phyloP scores from a whole-genome alignment of 2,329 filamentous ascomycete species.

The Westerdykella sp. region DNA sequence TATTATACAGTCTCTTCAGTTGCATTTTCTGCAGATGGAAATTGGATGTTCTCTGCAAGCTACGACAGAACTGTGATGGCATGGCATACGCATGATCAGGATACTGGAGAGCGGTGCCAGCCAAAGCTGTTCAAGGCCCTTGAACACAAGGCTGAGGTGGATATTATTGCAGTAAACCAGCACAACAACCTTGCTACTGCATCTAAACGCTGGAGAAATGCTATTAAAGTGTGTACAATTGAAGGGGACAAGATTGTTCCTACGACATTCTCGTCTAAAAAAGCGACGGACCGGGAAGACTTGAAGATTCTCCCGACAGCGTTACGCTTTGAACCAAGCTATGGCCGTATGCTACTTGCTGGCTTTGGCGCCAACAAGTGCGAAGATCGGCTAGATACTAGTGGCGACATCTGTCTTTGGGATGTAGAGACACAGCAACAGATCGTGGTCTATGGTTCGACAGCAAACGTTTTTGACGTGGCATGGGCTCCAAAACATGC shows the following conservation, averaged over 20 bases:
- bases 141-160: conserved; percentile 44
- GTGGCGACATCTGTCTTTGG: conserved; percentile 52
- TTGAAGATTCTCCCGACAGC: conserved; percentile 27
- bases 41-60: conserved; percentile 48
- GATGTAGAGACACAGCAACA: conserved; percentile 39
- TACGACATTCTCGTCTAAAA: conserved; percentile 24
- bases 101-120: conserved; percentile 4
- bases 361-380: conserved; percentile 46
- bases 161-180: conserved; percentile 45
- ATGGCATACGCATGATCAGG: not conserved
- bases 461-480: conserved; percentile 53
- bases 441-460: conserved; percentile 42
- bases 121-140: conserved; percentile 22
- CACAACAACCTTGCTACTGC: conserved; percentile 46
- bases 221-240: conserved; percentile 27
- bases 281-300: conserved; percentile 23
- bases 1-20: conserved; percentile 54
- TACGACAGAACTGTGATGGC: conserved; percentile 27
- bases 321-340: conserved; percentile 26
- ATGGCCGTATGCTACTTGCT: conserved; percentile 44
- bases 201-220: conserved; percentile 27
- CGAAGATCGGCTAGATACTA: conserved; percentile 31
- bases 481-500: conserved; percentile 47
- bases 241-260: conserved; percentile 4
- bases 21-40: conserved; percentile 45